A percentile compares a stretch with the other conserved stretches of the same genome.
Conservation (phyloP, 768 basidiomycete genomes). For the Boletellus ananiceps region DNA sequence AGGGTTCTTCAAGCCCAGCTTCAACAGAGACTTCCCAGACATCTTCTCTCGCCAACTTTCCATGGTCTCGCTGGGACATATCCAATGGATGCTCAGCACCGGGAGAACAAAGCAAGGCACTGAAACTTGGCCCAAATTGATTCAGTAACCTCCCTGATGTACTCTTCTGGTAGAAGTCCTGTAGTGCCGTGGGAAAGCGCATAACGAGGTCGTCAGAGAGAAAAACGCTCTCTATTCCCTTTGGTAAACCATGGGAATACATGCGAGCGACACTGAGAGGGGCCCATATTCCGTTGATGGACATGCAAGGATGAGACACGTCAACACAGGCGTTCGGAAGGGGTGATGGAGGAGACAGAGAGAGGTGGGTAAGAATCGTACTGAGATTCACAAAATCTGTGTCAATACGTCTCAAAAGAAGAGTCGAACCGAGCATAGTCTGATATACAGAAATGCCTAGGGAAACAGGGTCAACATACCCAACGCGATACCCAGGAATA, state of each 20-base stretch:
- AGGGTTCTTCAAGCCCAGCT: conserved; percentile 17
- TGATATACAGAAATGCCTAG: conserved; percentile 74
- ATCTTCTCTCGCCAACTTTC: conserved; percentile 7
- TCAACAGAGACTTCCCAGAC: conserved; percentile 22
- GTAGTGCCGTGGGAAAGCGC: conserved; percentile 57
- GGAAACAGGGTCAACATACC: conserved; percentile 9
- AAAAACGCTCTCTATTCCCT: conserved; percentile 47
- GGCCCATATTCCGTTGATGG: conserved; percentile 64
- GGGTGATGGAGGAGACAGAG: conserved; percentile 30
- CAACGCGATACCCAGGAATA: background rate
- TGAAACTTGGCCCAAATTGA: conserved; percentile 64
- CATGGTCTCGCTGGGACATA: conserved; percentile 3
- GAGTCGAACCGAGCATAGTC: conserved; percentile 51
- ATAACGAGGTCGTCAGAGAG: conserved; percentile 58
- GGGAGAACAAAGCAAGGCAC: conserved; percentile 34
- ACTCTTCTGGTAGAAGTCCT: conserved; percentile 51
- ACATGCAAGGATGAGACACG: conserved; percentile 48
- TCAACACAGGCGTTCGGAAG: conserved; percentile 44
- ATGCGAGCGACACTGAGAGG: conserved; percentile 53
- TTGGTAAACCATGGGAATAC: conserved; percentile 31
- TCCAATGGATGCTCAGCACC: background rate
- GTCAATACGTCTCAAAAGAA: conserved; percentile 68
- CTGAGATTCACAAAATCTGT: conserved; percentile 76
- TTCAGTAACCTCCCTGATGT: conserved; percentile 45
- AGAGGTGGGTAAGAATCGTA: conserved; percentile 37